Conservation (phyloP, 805 yeast species). For the Candida easanensis region DNA sequence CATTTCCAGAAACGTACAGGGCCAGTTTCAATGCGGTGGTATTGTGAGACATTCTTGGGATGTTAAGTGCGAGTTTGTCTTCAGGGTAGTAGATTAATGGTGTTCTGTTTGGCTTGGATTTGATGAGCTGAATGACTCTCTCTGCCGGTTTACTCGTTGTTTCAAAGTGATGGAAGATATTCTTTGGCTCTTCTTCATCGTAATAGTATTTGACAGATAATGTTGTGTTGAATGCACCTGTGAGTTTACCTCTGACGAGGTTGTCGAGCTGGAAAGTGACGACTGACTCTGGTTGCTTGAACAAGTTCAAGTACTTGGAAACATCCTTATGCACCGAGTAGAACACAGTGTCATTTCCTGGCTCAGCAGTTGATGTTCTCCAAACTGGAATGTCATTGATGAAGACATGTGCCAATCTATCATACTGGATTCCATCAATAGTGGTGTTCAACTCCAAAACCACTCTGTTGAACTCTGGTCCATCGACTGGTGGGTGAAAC, state of each 20-base stretch:
- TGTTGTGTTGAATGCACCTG: conserved; percentile 58
- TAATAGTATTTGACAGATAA: conserved; percentile 51
- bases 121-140: conserved; percentile 16
- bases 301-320: conserved; percentile 50
- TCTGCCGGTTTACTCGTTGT: conserved; percentile 23
- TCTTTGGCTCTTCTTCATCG: conserved; percentile 22
- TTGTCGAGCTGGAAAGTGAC: conserved; percentile 66
- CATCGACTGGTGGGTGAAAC: conserved; percentile 45
- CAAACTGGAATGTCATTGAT: conserved; percentile 66
- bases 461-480: conserved; percentile 45
- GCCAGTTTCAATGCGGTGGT: conserved; percentile 52
- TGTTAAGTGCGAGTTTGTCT: conserved; percentile 32
- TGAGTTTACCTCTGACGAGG: conserved; percentile 46
- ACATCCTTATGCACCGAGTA: conserved; percentile 62
- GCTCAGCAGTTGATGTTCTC: conserved; percentile 87
- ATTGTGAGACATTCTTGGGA: conserved; percentile 50
- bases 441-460: conserved; percentile 50
- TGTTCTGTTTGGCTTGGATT: conserved; percentile 29
- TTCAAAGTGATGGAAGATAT: conserved; percentile 15
- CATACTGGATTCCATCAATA: conserved; percentile 61
- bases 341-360: conserved; percentile 48
- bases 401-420: conserved; percentile 61
- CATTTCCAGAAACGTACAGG: conserved; percentile 69
- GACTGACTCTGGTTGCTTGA: conserved; percentile 37
- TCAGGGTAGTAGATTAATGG: conserved; percentile 48